Conservation (phyloP, 208 protist genomes). For the Crithidia brevicula region DNA sequence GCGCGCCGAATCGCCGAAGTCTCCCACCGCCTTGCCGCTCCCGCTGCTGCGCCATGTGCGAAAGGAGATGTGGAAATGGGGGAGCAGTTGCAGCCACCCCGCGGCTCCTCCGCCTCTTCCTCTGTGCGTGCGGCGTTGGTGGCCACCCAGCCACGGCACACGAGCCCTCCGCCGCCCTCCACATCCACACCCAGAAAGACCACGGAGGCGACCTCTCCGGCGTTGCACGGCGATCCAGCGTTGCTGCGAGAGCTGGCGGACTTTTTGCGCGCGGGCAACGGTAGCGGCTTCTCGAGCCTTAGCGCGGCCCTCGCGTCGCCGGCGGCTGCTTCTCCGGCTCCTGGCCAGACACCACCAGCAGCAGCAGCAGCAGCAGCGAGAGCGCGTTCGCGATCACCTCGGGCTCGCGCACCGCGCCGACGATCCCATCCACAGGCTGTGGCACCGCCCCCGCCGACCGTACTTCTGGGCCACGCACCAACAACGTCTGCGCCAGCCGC, state of each 20-base stretch:
- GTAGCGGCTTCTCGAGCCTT: conserved; percentile 15
- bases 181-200: not conserved
- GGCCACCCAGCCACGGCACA: not conserved
- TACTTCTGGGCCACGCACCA: conserved; percentile 1
- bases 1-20: too few relatives aligned
- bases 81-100: too few relatives aligned
- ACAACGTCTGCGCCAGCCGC: not conserved
- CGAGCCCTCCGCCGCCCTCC: not conserved
- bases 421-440: not conserved
- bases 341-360: too few relatives aligned
- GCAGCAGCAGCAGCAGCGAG: too few relatives aligned
- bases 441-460: not conserved
- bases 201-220: not conserved
- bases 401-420: not conserved
- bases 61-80: too few relatives aligned
- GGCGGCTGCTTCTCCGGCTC: not conserved
- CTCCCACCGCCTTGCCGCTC: too few relatives aligned
- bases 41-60: too few relatives aligned
- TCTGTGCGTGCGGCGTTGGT: not conserved
- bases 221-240: conserved; percentile 9
- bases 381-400: not conserved
- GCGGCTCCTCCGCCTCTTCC: not conserved
- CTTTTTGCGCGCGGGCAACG: conserved; percentile 28
- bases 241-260: conserved; percentile 23
- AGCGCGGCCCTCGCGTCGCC: conserved; percentile 16